These are phyloP conservation scores for Aspergillaceae sp. DNA, from an alignment of 2,329 filamentous ascomycete genomes.

Conservation along the genomic window DNA sequence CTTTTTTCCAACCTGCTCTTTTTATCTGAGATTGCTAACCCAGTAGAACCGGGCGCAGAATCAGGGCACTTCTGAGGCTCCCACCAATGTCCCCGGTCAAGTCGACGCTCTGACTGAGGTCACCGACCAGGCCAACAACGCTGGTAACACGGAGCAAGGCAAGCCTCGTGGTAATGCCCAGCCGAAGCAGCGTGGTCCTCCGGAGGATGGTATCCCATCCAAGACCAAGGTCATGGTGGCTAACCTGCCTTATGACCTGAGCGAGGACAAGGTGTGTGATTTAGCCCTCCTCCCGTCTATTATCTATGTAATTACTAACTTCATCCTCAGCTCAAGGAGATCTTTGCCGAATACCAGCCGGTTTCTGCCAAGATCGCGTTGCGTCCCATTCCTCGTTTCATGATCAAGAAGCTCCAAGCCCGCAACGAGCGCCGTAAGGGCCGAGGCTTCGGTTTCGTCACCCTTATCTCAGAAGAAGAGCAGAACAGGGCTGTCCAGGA, in stretches of 20 bases:
- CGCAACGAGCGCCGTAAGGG: slow-evolving; percentile 98
- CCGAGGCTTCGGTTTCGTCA: slow-evolving; percentile 97
- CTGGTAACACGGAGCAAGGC: slow-evolving; percentile 29
- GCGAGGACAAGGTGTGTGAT: slow-evolving; percentile 77
- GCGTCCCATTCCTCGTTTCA: slow-evolving; percentile 96
- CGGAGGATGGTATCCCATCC: slow-evolving; percentile 92
- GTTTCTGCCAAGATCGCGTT: slow-evolving; percentile 97
- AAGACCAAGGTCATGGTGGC: slow-evolving; percentile 99
- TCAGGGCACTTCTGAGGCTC: slow-evolving; percentile 15
- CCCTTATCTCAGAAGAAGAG: slow-evolving; percentile 84
- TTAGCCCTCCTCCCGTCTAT: background rate
- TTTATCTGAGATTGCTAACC: too few species aligned
- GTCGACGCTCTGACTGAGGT: slow-evolving; percentile 48
- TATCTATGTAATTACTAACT: slow-evolving; percentile 17
- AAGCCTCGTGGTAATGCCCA: slow-evolving; percentile 43
- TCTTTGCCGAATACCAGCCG: slow-evolving; percentile 87
- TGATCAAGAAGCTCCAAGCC: slow-evolving; percentile 99
- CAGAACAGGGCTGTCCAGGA: slow-evolving; percentile 95
- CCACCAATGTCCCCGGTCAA: slow-evolving; percentile 11
- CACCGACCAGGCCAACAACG: slow-evolving; percentile 37
- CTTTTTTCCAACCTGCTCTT: too few species aligned
- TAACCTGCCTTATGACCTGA: slow-evolving; percentile 96
- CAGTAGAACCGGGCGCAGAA: slow-evolving; percentile 16
- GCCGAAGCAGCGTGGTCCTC: slow-evolving; percentile 81
- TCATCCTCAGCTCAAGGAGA: slow-evolving; percentile 73